Base-by-base conservation (phyloP, 495 filamentous ascomycete species). In the Trichocladium antarcticum region DNA sequence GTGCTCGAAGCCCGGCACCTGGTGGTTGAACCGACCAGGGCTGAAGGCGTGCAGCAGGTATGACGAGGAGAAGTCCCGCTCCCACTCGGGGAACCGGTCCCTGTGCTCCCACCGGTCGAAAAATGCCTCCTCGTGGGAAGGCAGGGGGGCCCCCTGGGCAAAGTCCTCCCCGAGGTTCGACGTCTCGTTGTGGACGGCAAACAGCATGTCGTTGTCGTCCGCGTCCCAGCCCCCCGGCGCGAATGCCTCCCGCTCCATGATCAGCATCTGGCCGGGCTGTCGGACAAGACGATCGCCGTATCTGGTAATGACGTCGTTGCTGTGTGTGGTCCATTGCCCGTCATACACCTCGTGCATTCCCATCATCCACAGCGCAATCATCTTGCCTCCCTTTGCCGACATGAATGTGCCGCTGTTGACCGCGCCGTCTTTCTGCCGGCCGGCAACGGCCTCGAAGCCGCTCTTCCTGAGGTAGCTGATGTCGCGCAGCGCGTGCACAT, bases 151-250 rank as follows among this genome's bases (percentile, higher is more conserved):
- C 4, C 45, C 45, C 32, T 57, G 36, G 0, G 9, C 35, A 11
- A 47, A 5, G 7, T 41, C 43, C 9, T 41, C 44, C 16, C n/a
- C n/a, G n/a, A 58, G 39, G 37, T 51, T 54, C 20, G 44, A 57
- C 37, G 29, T 46, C 17, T 49, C 66, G 72, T 75, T 55, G 37
- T 65, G 21, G 61, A 71, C 5, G 67, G 70, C 49, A 55, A 69
- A 54, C 42, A 60, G 41, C 19, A 0, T 1, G 5, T 40, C 41
- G 5, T 44, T 49, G 34, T 60, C 47, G 7, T 34, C 29, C 0
- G 17, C 16, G 24, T 43, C 17, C 57, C 57, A 60, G 40, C 54
- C 47, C 1, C 50, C 51, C 17, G 57, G 57, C 41, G 51, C 36
- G 14, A 57, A 47, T 15, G 50, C 50, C 29, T 60, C 45, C 31